Evolutionary conservation across 2,329 filamentous ascomycete genomes (phyloP), one percentile per base, ranked within the genome.

Genomic region (Pyrenophora teres): DNA sequence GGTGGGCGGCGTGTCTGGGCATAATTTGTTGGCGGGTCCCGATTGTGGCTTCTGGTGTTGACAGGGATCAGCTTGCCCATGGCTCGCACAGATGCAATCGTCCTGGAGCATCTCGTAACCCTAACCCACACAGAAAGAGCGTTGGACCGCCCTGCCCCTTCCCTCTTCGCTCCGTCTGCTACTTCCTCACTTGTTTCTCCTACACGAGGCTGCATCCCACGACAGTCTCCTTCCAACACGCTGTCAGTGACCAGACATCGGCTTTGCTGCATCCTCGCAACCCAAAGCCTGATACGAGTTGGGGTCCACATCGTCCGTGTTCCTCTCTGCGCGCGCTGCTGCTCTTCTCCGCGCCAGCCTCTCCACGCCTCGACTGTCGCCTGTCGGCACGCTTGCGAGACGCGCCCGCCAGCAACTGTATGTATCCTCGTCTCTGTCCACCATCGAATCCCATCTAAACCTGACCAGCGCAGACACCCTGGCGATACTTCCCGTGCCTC

Each of bases 71-170:
- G 27, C 27, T 30, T 30, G 32, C 47, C 41, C 41, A 45, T 52
- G 46, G 46, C 46, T 40, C 38, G 43, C 44, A 51, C 49, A 47
- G 30, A 47, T 49, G 50, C 44, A 40, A 30, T 37, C 37, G 15
- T 40, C 50, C 44, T 51, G 48, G 41, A 39, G 38, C 48, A 51
- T 46, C 37, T 40, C 30, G 48, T 49, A 48, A 48, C 50, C 50
- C 50, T 53, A 44, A 53, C 50, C 50, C 50, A 53, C 45, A 46
- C 44, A 54, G 56, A 57, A 63, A 54, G 60, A 64, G 56, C 60
- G 60, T 64, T 64, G 56, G 54, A 59, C 54, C 53, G 53, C 56
- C 56, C 61, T 56, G 53, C 56, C 56, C 61, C 57, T 64, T 60
- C 56, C 53, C 52, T 56, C 62, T 59, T 56, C 54, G 54, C 59